A percentile compares a stretch with the other conserved stretches of the same genome.
phyloP scores from a whole-genome alignment of 2,329 filamentous ascomycete genomes.

The Fusarium devonianum region DNA sequence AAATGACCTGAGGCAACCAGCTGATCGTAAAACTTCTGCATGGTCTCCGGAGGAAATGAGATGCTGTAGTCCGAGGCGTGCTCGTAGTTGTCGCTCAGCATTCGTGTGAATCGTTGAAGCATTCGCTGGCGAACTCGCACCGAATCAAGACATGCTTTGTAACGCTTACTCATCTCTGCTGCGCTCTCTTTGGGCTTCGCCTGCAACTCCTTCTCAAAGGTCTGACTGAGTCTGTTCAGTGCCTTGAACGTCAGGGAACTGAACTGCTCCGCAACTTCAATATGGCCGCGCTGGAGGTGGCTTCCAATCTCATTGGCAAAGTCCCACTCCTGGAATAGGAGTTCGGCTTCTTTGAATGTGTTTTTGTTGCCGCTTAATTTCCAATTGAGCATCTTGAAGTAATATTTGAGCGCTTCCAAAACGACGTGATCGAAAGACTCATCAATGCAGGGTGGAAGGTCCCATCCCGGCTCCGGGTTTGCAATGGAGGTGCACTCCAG shows the following conservation, averaged over 20 bases:
- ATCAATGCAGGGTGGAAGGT: constrained; percentile 93
- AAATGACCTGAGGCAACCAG: constrained; percentile 87
- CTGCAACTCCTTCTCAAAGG: constrained; percentile 91
- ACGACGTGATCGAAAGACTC: constrained; percentile 94
- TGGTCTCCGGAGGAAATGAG: constrained; percentile 69
- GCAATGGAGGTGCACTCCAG: constrained; percentile 85
- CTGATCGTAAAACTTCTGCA: constrained; percentile 81
- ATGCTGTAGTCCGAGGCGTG: constrained; percentile 96
- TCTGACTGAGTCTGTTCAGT: constrained; percentile 82
- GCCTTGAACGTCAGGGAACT: constrained; percentile 93
- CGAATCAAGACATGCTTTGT: constrained; percentile 94
- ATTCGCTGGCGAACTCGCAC: constrained; percentile 96
- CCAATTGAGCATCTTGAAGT: constrained; percentile 99
- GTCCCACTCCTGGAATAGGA: constrained; percentile 96
- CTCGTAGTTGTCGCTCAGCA: constrained; percentile 92
- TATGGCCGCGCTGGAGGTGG: constrained; percentile 89
- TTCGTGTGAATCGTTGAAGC: constrained; percentile 91
- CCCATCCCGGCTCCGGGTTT: constrained; percentile 89
- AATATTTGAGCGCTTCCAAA: constrained; percentile 92
- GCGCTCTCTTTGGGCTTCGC: constrained; percentile 83
- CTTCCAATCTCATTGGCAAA: constrained; percentile 94
- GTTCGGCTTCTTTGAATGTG: constrained; percentile 98
- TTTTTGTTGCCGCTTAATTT: constrained; percentile 98
- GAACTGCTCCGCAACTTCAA: constrained; percentile 98
- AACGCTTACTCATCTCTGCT: constrained; percentile 92